Evolutionary conservation across 164 flowering plant species (phyloP).

Genomic region (Vitis amurensis): DNA sequence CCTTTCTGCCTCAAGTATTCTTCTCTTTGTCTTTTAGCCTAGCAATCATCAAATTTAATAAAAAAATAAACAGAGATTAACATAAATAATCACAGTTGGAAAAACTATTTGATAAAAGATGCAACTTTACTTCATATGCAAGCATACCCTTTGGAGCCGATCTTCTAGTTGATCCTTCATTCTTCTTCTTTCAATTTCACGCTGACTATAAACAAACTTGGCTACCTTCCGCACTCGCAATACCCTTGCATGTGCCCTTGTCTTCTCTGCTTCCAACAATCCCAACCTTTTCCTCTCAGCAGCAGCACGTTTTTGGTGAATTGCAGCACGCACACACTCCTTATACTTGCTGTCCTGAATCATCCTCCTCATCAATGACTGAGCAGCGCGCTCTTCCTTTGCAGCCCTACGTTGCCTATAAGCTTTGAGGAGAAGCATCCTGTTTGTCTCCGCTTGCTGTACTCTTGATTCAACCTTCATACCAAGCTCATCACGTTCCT

Average conservation of each 20-base stretch:
- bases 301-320: slow-evolving; percentile 83
- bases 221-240: slow-evolving; percentile 69
- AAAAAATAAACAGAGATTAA: not conserved
- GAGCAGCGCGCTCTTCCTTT: slow-evolving; percentile 71
- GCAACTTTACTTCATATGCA: not conserved
- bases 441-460: slow-evolving; percentile 83
- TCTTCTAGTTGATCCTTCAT: slow-evolving; percentile 76
- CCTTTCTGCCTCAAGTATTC: slow-evolving; percentile 82
- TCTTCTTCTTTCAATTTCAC: slow-evolving; percentile 76
- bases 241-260: slow-evolving; percentile 68
- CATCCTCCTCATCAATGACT: slow-evolving; percentile 66
- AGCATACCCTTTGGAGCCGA: slow-evolving; percentile 79
- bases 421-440: slow-evolving; percentile 78
- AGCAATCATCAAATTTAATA: slow-evolving; percentile 6
- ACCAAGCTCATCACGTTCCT: slow-evolving; percentile 71
- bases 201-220: slow-evolving; percentile 58
- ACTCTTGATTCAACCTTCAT: slow-evolving; percentile 71
- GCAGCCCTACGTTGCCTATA: slow-evolving; percentile 68
- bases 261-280: slow-evolving; percentile 85
- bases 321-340: slow-evolving; percentile 76
- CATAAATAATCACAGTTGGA: not conserved
- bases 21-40: slow-evolving; percentile 87
- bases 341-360: slow-evolving; percentile 75
- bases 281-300: slow-evolving; percentile 89
- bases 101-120: not conserved